Evolutionary conservation across 306 rosid species (phyloP), one percentile per base, ranked within the genome.

Genomic region (Dryas octopetala): DNA sequence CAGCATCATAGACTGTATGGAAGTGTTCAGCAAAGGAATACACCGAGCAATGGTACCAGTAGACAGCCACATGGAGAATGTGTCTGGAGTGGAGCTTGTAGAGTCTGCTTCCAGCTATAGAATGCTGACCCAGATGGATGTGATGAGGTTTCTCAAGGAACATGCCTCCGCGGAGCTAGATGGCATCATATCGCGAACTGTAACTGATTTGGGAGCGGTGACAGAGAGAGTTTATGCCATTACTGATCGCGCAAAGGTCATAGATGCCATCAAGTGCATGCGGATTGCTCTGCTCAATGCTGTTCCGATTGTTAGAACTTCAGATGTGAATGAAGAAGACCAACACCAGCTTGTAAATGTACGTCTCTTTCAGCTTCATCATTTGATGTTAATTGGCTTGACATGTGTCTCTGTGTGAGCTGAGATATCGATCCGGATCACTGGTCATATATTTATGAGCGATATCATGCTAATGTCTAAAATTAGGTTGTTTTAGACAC

Each of bases 11-110:
- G 98, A 95, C 64, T 90, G 97, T n/a, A 87, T 91, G 98, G 93
- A 95, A 82, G 90, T 95, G 80, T 89, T 95, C 6, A 89, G 98
- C 90, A 95, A 87, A 83, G 97, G 98, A 23, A 90, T 91, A 65
- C 98, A 95, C 77, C 87, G 97, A 0, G 96, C 89, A 0, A 49
- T 95, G 84, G 90, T 91, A 2, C 98, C 97, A 0, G 9, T 80
- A 0, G 98, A 95, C 66, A 73, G 97, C 19, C 85, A 85, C 4
- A 67, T 71, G 66, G 85, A 80, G 61, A 86, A 80, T 66, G 51
- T 66, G 0, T 43, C 86, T 4, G 97, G 97, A 17, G 97, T 84
- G 11, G 93, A 92, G 74, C 92, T 95, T 5, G 81, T 78, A 1
- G 97, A 92, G 73, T 81, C 97, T 5, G 93, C 97, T 17, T 83